These are phyloP conservation scores for Ophiostoma australiae DNA, from an alignment of 2,329 filamentous ascomycete genomes.

Conservation along the genomic window DNA sequence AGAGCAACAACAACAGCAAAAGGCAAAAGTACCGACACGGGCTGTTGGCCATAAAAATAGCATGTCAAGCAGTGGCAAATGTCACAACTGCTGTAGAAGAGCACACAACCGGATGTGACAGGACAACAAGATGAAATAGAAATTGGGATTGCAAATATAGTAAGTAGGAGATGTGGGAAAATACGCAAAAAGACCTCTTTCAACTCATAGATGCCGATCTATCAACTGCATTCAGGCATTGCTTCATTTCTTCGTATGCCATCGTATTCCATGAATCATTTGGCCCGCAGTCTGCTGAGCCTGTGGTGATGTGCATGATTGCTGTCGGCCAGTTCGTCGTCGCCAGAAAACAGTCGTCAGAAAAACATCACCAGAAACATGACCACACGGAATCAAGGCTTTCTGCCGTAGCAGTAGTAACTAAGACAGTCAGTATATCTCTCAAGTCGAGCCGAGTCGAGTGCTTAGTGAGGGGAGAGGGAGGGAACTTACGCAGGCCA, in stretches of 20 bases:
- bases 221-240: neutral
- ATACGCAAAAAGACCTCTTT: neutral
- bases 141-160: neutral
- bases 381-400: neutral
- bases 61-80: neutral
- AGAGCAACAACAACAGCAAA: neutral
- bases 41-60: neutral
- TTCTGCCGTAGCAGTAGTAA: slow-evolving; percentile 16
- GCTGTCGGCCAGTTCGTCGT: neutral
- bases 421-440: neutral
- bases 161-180: too few species aligned
- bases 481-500: slow-evolving; percentile 28
- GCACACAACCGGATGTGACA: too few species aligned
- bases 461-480: too few species aligned
- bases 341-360: too few species aligned
- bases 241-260: neutral
- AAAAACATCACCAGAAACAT: too few species aligned
- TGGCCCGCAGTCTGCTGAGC: neutral
- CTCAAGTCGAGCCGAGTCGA: too few species aligned
- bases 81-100: neutral
- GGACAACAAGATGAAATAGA: neutral
- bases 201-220: neutral
- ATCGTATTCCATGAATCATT: neutral
- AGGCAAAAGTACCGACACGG: neutral
- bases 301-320: neutral